Base-by-base conservation (phyloP, 768 basidiomycete species). In the Tylopilus rubrobrunneus region DNA sequence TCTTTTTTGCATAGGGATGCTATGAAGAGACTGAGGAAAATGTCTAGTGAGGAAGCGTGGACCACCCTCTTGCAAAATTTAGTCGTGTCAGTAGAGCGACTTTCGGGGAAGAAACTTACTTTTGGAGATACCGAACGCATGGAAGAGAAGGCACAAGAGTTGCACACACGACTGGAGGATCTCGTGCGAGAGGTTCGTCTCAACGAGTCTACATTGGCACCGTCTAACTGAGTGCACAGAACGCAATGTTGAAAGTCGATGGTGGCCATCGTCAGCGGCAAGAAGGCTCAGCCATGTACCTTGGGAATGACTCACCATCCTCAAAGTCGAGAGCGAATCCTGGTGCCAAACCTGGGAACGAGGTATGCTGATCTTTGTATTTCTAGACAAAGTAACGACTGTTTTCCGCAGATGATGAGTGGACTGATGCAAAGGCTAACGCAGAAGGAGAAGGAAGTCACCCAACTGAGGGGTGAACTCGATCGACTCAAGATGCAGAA, bases 381-480 rank as follows among this genome's bases (percentile, higher is more conserved):
- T 51, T 10, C 21, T 25, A 1, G 11, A 40, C 45, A 17, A 37
- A 40, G 50, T 34, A 53, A 17, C 15, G 7, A 23, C 12, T 27
- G 5, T 45, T 25, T 51, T n/a, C 12, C 4, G 6, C 21, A 87
- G 80, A 84, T 79, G 57, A 78, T 87, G 52, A 79, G 83, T 56
- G 89, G 88, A 2, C 64, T 95, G 19, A 82, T 92, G 9, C 89
- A 92, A 62, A 83, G 89, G 10, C 75, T 95, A 15, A 81, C 87
- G 4, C 80, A 85, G 66, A 93, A 92, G 67, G 93, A 97, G 73
- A 91, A 88, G 62, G 83, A 93, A 67, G 88, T 92, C 2, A 65
- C 82, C 2, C 82, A 85, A 51, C 76, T 95, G 2, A 85, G 86
- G 64, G 77, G 78, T 4, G 87, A 93, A 62, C 70, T 94, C 19